These are phyloP conservation scores for Hemisphaericaspora xylofermentans DNA, from an alignment of 1,139 yeast species.

Conservation along the genomic window DNA sequence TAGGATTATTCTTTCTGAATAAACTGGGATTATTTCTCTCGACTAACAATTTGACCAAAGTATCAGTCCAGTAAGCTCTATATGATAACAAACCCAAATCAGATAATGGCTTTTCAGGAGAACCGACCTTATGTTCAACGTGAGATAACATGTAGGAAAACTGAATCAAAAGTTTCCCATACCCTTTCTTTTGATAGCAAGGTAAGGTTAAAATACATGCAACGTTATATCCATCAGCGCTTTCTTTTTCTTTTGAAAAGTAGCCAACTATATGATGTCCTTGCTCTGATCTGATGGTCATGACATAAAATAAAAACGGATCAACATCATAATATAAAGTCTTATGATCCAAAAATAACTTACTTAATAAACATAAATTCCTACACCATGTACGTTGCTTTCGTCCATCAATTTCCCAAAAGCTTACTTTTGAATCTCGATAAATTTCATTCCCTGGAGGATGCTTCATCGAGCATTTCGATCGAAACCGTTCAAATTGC, in stretches of 20 bases:
- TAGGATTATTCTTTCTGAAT: conserved; percentile 40
- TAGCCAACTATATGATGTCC: conserved; percentile 97
- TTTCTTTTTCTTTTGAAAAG: conserved; percentile 94
- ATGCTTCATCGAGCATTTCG: conserved; percentile 82
- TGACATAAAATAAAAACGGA: conserved; percentile 91
- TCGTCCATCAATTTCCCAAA: conserved; percentile 96
- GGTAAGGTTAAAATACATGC: conserved; percentile 97
- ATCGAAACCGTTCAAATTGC: conserved; percentile 88
- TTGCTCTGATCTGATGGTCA: conserved; percentile 83
- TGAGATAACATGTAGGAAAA: conserved; percentile 88
- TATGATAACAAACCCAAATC: conserved; percentile 91
- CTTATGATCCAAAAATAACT: conserved; percentile 89
- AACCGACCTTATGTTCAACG: conserved; percentile 86
- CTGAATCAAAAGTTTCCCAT: conserved; percentile 86
- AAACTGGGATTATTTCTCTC: conserved; percentile 52
- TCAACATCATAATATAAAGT: conserved; percentile 96
- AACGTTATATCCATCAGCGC: conserved; percentile 92
- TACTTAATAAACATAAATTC: conserved; percentile 82
- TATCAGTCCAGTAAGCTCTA: conserved; percentile 96
- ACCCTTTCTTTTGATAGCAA: conserved; percentile 93
- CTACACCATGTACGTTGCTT: conserved; percentile 97
- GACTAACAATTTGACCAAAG: conserved; percentile 70
- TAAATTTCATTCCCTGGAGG: conserved; percentile 99
- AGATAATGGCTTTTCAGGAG: conserved; percentile 96
- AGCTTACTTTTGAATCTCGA: conserved; percentile 72